Base-by-base conservation (phyloP, 352 stramenopile species). In the Pythium phragmitis region DNA sequence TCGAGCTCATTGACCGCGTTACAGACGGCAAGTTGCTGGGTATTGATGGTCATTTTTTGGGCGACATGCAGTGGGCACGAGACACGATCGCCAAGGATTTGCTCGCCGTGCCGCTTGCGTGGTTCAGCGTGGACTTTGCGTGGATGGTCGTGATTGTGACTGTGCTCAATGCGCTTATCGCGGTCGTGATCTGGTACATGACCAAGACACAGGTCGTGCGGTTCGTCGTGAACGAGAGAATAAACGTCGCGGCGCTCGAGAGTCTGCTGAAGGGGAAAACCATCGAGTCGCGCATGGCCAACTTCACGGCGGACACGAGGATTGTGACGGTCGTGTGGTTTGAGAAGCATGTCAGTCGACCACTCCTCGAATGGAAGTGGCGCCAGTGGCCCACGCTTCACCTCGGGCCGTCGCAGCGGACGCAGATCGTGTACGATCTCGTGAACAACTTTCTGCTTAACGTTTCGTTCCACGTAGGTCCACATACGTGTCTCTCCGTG, bases 1-100 rank as follows among this genome's bases (percentile, higher is more conserved):
- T 98, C 73, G 91, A 97, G 37, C 68, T 98, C 21, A 79, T 99
- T 13, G 96, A 99, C 75, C 88, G 96, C 59, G 82, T 99, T 63
- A 98, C 96, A 1, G 94, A 97, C 46, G 83, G 87, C 19, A 96
- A 94, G 69, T 77, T 96, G 8, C 81, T 98, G 16, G 81, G 80
- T 5, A 84, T 78, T 43, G 79, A 90, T 46, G 68, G 75, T 54
- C 76, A 71, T 16, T 63, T 64, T 0, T 55, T 82, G 7, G 72
- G 65, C 37, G 62, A 72, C 3, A 72, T 91, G 50, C 54, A 83
- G 17, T 92, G 81, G 83, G 77, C 73, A 8, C 79, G 78, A 3
- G 65, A 82, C 7, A 64, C 75, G 53, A 63, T 92, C 23, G 70
- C 78, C 5, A 54, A 78, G 8, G 63, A 74, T 7, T 65, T 91